Percentiles rank a stretch among this genome's conserved stretches.
These are phyloP conservation scores for Suillus spraguei DNA, from an alignment of 768 basidiomycete genomes.

Conservation along the genomic window DNA sequence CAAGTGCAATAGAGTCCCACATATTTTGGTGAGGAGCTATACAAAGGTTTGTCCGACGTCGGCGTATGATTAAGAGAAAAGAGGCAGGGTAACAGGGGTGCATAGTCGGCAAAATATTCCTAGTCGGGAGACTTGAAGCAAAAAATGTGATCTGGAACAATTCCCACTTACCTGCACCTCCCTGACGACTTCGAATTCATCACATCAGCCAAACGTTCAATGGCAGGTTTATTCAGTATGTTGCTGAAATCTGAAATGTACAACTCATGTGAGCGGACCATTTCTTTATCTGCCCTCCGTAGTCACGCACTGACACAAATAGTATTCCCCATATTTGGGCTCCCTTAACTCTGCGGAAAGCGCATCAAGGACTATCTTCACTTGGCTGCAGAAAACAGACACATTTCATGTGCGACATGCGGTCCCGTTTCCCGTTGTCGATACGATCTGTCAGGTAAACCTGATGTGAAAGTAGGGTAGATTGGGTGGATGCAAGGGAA, in stretches of 20 bases:
- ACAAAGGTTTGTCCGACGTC: slow-evolving; percentile 61
- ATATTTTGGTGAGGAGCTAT: slow-evolving; percentile 67
- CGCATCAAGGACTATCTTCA: slow-evolving; percentile 79
- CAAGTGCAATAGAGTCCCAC: slow-evolving; percentile 78
- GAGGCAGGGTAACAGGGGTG: slow-evolving; percentile 81
- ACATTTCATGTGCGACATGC: slow-evolving; percentile 97
- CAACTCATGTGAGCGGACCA: slow-evolving; percentile 20
- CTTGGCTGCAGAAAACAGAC: slow-evolving; percentile 89
- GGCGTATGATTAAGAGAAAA: slow-evolving; percentile 87
- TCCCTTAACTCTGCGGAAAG: slow-evolving; percentile 83
- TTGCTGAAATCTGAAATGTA: slow-evolving; percentile 86
- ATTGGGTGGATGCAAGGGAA: slow-evolving; percentile 92
- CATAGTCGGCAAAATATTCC: slow-evolving; percentile 99
- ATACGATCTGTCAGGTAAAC: slow-evolving; percentile 98
- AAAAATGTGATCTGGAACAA: background rate
- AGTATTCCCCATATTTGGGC: slow-evolving; percentile 97
- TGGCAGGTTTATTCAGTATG: slow-evolving; percentile 82
- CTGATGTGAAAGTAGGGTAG: slow-evolving; percentile 89
- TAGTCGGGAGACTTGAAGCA: slow-evolving; percentile 29
- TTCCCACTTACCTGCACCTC: slow-evolving; percentile 83
- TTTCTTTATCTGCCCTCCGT: slow-evolving; percentile 25
- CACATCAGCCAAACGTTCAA: slow-evolving; percentile 91
- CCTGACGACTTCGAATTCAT: slow-evolving; percentile 94
- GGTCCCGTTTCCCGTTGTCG: slow-evolving; percentile 89
- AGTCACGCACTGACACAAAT: slow-evolving; percentile 95